Evolutionary conservation across 2,329 filamentous ascomycete genomes (phyloP), one percentile per base, ranked within the genome.

Genomic region (Fusarium devonianum): DNA sequence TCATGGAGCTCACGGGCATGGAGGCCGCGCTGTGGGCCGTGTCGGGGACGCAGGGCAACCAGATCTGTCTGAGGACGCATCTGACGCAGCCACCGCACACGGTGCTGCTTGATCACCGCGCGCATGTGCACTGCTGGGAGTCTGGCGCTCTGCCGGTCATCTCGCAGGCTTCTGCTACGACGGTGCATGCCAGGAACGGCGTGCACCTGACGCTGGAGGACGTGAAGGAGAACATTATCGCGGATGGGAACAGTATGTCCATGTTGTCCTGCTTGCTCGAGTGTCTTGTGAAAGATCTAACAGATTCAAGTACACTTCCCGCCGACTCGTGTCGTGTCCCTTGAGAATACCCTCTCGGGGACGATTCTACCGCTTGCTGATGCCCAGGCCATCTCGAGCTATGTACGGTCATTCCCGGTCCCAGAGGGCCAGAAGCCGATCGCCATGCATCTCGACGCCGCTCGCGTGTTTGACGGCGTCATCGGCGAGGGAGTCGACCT

Each of bases 281-380:
- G n/a, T 14, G 5, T 3, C 14, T 19, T 21, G 7, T 32, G 9
- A 16, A 5, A 16, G 7, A 16, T 12, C 32, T 4, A 74, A 78
- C 46, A 5, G 79, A 87, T 26, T n/a, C n/a, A 90, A 63, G 81
- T 92, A n/a, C 89, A 93, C 68, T 78, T 80, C 19, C 90, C 87
- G 62, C 90, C 90, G 0, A 95, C 90, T 0, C 82, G 82, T 37
- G 80, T 95, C 22, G 88, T 96, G 54, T 84, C 82, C 43, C 75
- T 95, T 34, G 91, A 96, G 67, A 94, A 94, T 67, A 94, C 91
- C 2, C 78, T 94, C 21, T 83, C 82, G 28, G 91, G 91, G 4
- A 83, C 84, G 46, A 78, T 95, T 33, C 85, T 90, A 76, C 91
- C 91, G 0, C 75, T 94, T 1, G 71, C 74, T 1, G 90, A 94